phyloP scores from a whole-genome alignment of 1,284 basidiomycete species.

The Ceratobasidium sp. region DNA sequence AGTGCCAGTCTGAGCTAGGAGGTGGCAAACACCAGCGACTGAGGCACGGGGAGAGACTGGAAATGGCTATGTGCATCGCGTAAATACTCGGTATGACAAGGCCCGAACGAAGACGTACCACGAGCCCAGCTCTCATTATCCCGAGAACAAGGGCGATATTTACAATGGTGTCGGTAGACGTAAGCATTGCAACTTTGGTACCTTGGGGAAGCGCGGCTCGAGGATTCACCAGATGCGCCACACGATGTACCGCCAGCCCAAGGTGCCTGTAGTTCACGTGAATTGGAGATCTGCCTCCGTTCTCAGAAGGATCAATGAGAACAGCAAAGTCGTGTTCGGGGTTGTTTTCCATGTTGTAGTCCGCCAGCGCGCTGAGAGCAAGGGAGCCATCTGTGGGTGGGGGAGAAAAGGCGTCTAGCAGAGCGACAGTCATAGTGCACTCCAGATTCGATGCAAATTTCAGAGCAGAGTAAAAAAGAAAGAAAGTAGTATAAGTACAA shows the following conservation, averaged over 20 bases:
- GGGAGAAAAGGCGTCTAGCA: constrained; percentile 14
- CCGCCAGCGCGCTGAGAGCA: constrained; percentile 16
- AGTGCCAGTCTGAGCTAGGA: constrained; percentile 21
- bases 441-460: neutral
- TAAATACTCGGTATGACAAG: neutral
- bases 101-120: constrained; percentile 24
- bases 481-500: neutral
- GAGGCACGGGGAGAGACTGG: constrained; percentile 41
- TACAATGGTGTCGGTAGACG: constrained; percentile 37
- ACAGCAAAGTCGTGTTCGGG: constrained; percentile 23
- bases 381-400: constrained; percentile 39
- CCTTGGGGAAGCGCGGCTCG: constrained; percentile 24
- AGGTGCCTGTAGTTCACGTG: constrained; percentile 31
- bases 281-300: neutral
- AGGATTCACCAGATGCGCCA: constrained; percentile 28
- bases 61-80: constrained; percentile 19
- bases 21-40: constrained; percentile 37
- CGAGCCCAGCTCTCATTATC: constrained; percentile 40
- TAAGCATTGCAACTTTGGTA: constrained; percentile 37
- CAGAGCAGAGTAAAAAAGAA: neutral
- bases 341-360: constrained; percentile 40
- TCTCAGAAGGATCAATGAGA: constrained; percentile 28
- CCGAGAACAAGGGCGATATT: constrained; percentile 38
- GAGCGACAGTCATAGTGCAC: constrained; percentile 6
- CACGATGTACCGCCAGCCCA: constrained; percentile 32